phyloP scores from a whole-genome alignment of 164 flowering plant genomes.

The Dillenia turbinata region DNA sequence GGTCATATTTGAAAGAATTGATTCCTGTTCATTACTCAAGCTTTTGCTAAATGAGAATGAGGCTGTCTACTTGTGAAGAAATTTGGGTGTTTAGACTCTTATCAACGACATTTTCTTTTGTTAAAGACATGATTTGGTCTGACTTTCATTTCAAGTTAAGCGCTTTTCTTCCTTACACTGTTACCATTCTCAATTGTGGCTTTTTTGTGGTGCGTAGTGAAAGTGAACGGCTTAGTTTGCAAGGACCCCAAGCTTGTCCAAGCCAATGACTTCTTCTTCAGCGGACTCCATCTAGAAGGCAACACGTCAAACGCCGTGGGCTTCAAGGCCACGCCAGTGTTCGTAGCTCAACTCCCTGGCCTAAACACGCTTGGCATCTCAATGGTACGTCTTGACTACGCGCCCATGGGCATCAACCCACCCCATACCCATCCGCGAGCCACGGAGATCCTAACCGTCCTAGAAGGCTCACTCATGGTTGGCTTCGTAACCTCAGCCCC shows the following conservation, averaged over 20 bases:
- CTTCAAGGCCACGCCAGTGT: slow-evolving; percentile 6
- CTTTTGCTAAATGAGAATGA: no score
- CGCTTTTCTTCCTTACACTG: no score
- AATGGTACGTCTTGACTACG: slow-evolving; percentile 22
- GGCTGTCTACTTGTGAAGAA: no score
- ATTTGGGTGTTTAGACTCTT: no score
- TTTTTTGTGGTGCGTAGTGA: slow-evolving; percentile 4
- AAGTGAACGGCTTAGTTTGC: slow-evolving; percentile 16
- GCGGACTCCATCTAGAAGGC: slow-evolving; percentile 13
- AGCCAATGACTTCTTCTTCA: slow-evolving; percentile 16
- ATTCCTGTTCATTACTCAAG: no score
- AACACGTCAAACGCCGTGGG: slow-evolving; percentile 16
- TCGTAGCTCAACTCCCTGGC: slow-evolving; percentile 11
- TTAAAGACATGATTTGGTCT: background rate
- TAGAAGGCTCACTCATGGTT: slow-evolving; percentile 13
- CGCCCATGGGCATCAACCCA: slow-evolving; percentile 20
- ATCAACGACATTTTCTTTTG: no score
- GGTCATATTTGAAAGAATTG: no score
- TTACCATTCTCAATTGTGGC: no score
- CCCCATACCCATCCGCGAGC: slow-evolving; percentile 24
- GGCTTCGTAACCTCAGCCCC: slow-evolving; percentile 17
- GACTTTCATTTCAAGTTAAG: background rate
- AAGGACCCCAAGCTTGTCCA: slow-evolving; percentile 15
- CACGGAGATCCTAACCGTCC: slow-evolving; percentile 12
- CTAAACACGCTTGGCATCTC: slow-evolving; percentile 27